Evolutionary conservation across 495 filamentous ascomycete genomes (phyloP).

Genomic region (Aspergillus sclerotioniger): DNA sequence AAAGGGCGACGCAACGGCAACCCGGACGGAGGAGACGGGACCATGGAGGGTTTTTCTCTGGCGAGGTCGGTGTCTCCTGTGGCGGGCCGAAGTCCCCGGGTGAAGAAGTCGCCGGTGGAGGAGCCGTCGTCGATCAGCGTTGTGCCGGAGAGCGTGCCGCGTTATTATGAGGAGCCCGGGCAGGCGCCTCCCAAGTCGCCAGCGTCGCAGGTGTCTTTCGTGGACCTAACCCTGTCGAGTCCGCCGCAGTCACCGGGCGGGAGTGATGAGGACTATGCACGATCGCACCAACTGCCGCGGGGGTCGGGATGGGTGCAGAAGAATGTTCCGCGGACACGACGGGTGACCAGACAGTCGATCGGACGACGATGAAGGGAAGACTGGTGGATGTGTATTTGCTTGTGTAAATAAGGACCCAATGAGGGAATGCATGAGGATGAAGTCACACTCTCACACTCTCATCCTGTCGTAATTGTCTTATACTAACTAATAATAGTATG

Average conservation of each 20-base stretch:
- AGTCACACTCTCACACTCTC: background rate
- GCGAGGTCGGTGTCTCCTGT: conserved; percentile 11
- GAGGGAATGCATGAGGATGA: background rate
- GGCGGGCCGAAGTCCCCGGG: background rate
- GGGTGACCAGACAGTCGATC: conserved; percentile 19
- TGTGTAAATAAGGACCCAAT: background rate
- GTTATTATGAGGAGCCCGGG: background rate
- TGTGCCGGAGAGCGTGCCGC: conserved; percentile 9
- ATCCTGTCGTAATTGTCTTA: background rate
- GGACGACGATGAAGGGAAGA: background rate
- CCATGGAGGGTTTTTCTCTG: conserved; percentile 8
- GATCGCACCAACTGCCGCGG: conserved; percentile 27
- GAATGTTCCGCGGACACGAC: conserved; percentile 16
- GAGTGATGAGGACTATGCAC: conserved; percentile 31
- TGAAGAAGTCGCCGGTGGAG: conserved; percentile 9
- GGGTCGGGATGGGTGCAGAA: conserved; percentile 41
- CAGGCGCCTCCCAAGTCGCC: conserved; percentile 22
- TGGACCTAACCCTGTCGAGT: conserved; percentile 46
- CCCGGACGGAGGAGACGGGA: conserved; percentile 13
- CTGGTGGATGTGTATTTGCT: background rate
- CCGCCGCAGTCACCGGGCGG: conserved; percentile 31
- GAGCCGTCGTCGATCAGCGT: conserved; percentile 12
- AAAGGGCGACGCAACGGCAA: conserved; percentile 6
- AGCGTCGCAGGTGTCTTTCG: conserved; percentile 29
- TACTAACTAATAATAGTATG: background rate